Base-by-base conservation (phyloP, 169 alveolate genomes). In the Theileria annulata region DNA sequence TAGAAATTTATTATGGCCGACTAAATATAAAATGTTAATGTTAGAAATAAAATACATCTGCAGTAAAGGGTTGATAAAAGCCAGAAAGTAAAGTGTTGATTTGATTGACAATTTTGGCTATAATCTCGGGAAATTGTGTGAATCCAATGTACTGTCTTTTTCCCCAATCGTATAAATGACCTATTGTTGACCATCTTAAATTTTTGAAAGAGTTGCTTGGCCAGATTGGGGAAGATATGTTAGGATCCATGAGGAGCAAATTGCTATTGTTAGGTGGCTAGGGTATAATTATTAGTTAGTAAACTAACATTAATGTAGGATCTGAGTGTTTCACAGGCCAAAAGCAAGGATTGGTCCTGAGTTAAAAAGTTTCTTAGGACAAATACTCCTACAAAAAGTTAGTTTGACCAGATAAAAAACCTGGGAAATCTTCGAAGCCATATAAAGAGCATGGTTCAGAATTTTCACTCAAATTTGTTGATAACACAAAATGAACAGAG, bases 211-310 rank as follows among this genome's bases (percentile, higher is more conserved):
- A 13, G 21, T 48, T 62, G n/a, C 81, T 49, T 31, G 81, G 87
- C 90, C 90, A 82, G 5, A 84, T 35, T 3, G 82, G 82, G 31
- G 73, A 33, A 21, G 79, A 15, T 33, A 77, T 35, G 33, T 64
- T 60, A 12, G 78, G 54, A 59, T 84, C 73, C 67, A 42, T 37
- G 37, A 59, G 69, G 35, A 27, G 63, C 8, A 84, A 63, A 72
- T 84, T 84, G 68, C 87, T 84, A 68, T 77, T 84, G 81, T 35
- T 84, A 17, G 90, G 90, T 3, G 90, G 90, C 90, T 83, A 79
- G 19, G 49, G 1, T 23, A 21, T 12, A 27, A 15, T 74, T n/a
- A 59, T 33, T 27, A 28, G 12, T 25, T 31, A 31, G 27, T 19
- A 10, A 17, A 19, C 86, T 25, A 13, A 83, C 90, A 31, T 84